phyloP scores from a whole-genome alignment of 2,329 filamentous ascomycete species.

The Aureobasidium uvarum region DNA sequence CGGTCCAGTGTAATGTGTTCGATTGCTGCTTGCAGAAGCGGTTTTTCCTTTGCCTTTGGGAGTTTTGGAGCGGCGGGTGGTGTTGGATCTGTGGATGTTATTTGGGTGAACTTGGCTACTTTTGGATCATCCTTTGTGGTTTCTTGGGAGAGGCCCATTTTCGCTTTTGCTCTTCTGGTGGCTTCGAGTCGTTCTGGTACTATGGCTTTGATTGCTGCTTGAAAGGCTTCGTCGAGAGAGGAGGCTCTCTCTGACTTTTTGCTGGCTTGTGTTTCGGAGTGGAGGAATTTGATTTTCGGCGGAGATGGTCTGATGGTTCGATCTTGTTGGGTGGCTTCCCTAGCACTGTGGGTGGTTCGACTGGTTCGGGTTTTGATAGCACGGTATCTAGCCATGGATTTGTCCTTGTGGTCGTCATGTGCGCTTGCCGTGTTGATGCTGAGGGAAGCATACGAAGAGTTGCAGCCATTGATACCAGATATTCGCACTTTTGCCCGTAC shows the following conservation, averaged over 20 bases:
- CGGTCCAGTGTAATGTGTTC: not conserved
- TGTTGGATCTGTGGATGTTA: not conserved
- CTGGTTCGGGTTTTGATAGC: not conserved
- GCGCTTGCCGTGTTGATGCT: not conserved
- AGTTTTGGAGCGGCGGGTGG: not conserved
- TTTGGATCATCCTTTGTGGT: not conserved
- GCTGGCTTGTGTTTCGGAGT: not conserved
- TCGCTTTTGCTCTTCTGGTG: slow-evolving; percentile 7
- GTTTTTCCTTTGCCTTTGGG: not conserved
- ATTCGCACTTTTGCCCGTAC: not conserved
- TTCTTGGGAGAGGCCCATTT: not conserved
- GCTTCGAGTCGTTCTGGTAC: slow-evolving; percentile 4
- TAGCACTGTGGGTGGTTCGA: not conserved
- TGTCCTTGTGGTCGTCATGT: not conserved
- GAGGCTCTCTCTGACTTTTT: not conserved
- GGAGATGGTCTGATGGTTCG: not conserved
- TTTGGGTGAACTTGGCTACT: not conserved
- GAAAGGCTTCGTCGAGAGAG: slow-evolving; percentile 6
- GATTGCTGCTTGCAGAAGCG: not conserved
- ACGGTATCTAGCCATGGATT: slow-evolving; percentile 2
- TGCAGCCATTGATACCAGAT: not conserved
- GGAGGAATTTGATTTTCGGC: not conserved
- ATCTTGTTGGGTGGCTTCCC: not conserved
- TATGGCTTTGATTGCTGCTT: slow-evolving; percentile 12
- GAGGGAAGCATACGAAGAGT: not conserved